Percentiles rank a stretch among this genome's conserved stretches.
These are phyloP conservation scores for Talaromyces sp. DNA, from an alignment of 2,329 filamentous ascomycete genomes.

Conservation along the genomic window DNA sequence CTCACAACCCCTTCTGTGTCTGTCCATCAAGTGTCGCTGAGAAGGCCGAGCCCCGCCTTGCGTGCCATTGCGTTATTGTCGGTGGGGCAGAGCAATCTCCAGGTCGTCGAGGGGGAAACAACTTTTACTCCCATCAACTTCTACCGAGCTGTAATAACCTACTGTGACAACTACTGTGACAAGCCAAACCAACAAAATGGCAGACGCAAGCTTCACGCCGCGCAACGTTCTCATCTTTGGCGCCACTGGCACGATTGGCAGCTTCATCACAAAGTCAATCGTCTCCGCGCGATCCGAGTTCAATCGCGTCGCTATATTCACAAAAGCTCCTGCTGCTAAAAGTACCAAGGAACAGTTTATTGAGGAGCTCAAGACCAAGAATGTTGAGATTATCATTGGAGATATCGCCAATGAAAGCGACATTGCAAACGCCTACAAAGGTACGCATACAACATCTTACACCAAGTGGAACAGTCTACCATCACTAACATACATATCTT, in stretches of 20 bases:
- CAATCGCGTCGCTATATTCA: slow-evolving; percentile 51
- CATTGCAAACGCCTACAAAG: slow-evolving; percentile 51
- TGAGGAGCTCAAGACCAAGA: slow-evolving; percentile 37
- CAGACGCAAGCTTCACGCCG: slow-evolving; percentile 12
- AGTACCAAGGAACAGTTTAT: slow-evolving; percentile 43
- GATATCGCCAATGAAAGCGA: slow-evolving; percentile 48
- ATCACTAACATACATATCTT: neutral
- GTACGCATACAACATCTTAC: slow-evolving; percentile 19
- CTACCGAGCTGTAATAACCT: neutral
- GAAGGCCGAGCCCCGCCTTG: neutral
- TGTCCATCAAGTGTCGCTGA: neutral
- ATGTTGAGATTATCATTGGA: slow-evolving; percentile 52
- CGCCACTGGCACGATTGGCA: slow-evolving; percentile 48
- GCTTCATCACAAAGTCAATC: slow-evolving; percentile 47
- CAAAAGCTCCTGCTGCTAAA: slow-evolving; percentile 47
- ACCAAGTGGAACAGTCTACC: neutral
- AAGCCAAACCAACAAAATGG: too few species aligned
- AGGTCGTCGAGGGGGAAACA: neutral
- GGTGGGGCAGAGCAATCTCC: neutral
- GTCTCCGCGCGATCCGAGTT: slow-evolving; percentile 42
- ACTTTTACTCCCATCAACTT: neutral
- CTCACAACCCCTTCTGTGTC: neutral
- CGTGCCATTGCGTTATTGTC: neutral
- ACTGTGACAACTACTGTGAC: neutral
- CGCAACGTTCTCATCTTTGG: slow-evolving; percentile 49